Percentiles rank a stretch among this genome's conserved stretches.
phyloP scores from a whole-genome alignment of 2,329 filamentous ascomycete genomes.

The Xylogone sp. region DNA sequence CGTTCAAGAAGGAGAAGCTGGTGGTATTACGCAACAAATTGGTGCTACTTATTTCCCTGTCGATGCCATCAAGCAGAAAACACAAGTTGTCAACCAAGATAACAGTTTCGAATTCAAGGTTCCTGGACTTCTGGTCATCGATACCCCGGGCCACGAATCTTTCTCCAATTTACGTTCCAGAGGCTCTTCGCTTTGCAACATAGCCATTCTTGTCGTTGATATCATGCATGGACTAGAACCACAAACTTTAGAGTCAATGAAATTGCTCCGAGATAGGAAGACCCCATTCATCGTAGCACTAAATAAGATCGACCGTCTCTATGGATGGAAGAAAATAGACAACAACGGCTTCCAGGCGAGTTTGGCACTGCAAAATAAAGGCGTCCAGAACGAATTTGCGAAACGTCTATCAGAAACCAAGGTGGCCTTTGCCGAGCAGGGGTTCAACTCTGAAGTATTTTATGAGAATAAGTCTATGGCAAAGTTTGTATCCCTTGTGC shows the following conservation, averaged over 20 bases:
- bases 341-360: conserved; percentile 98
- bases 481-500: conserved; percentile 89
- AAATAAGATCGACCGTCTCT: conserved; percentile 99
- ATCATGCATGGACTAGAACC: conserved; percentile 99
- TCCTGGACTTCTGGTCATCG: conserved; percentile 91
- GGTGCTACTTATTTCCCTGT: conserved; percentile 99
- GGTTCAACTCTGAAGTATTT: conserved; percentile 96
- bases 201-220: conserved; percentile 97
- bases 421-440: conserved; percentile 90
- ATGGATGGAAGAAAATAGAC: conserved; percentile 97
- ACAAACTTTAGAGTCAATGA: conserved; percentile 97
- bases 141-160: conserved; percentile 99
- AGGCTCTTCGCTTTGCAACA: conserved; percentile 98
- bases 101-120: conserved; percentile 94
- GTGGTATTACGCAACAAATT: conserved; percentile 99
- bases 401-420: conserved; percentile 89
- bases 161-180: conserved; percentile 97
- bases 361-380: conserved; percentile 83
- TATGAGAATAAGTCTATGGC: conserved; percentile 99
- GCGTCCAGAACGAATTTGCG: conserved; percentile 90
- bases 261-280: conserved; percentile 83
- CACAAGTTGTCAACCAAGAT: conserved; percentile 86
- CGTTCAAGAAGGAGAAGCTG: conserved; percentile 97
- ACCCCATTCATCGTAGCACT: conserved; percentile 98
- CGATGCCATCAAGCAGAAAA: conserved; percentile 90